phyloP scores from a whole-genome alignment of 2,329 filamentous ascomycete genomes.

The Lachnellula cervina region DNA sequence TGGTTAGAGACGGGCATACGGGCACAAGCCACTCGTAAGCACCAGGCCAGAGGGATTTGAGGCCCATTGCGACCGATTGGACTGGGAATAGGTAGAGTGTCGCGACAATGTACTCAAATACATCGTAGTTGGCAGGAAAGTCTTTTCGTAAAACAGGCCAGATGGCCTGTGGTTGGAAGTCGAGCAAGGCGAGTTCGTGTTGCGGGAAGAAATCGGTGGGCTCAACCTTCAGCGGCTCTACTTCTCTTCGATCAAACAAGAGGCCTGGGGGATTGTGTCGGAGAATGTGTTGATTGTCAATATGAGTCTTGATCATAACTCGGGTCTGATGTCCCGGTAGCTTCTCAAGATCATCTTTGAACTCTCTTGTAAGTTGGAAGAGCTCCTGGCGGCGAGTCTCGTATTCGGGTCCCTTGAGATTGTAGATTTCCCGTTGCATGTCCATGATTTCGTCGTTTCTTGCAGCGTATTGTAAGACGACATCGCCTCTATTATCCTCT shows the following conservation, averaged over 20 bases:
- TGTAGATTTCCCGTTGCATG: constrained; percentile 5
- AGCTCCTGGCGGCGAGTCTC: constrained; percentile 23
- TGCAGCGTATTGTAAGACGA: not conserved
- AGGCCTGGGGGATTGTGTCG: constrained; percentile 48
- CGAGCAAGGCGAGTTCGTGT: constrained; percentile 53
- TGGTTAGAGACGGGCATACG: constrained; percentile 44
- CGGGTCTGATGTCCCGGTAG: constrained; percentile 23
- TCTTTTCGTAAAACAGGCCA: constrained; percentile 44
- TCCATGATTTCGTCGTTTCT: constrained; percentile 11
- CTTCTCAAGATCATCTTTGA: constrained; percentile 27
- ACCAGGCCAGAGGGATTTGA: constrained; percentile 53
- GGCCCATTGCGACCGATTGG: constrained; percentile 37
- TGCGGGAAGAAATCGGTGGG: constrained; percentile 64
- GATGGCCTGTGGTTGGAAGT: constrained; percentile 58
- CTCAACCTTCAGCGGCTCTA: constrained; percentile 61
- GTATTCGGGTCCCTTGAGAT: not conserved
- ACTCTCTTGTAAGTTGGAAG: constrained; percentile 16
- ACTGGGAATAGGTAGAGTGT: constrained; percentile 35
- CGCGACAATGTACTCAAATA: constrained; percentile 48
- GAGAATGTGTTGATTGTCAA: constrained; percentile 52
- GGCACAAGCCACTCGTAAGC: constrained; percentile 50
- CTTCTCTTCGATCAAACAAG: constrained; percentile 63
- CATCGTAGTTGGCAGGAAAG: constrained; percentile 36
- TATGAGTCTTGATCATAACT: constrained; percentile 26
- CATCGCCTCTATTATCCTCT: not conserved